Percentiles rank a stretch among this genome's conserved stretches.
These are phyloP conservation scores for Litsea cubeba DNA, from an alignment of 164 flowering plant species.

Conservation along the genomic window DNA sequence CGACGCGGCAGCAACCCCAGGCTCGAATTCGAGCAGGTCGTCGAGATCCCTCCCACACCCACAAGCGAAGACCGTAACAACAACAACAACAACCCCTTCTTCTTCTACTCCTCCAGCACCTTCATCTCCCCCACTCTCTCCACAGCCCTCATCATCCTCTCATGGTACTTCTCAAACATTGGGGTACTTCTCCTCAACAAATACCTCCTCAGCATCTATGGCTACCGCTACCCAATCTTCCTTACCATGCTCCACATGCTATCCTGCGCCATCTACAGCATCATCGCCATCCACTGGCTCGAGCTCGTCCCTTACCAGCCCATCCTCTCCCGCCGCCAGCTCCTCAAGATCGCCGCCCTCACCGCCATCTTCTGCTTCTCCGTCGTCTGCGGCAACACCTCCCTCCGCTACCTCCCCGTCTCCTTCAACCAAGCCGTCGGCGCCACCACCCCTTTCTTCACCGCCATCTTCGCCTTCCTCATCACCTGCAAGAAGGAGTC, in stretches of 20 bases:
- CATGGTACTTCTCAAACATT: constrained; percentile 91
- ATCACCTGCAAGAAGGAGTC: constrained; percentile 79
- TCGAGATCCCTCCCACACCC: constrained; percentile 78
- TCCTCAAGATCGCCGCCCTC: constrained; percentile 68
- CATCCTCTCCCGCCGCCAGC: constrained; percentile 56
- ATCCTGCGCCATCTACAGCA: constrained; percentile 62
- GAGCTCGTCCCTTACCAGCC: constrained; percentile 68
- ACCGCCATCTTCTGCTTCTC: constrained; percentile 77
- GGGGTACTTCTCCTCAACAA: constrained; percentile 89
- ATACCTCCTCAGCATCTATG: constrained; percentile 77
- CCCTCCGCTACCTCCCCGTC: constrained; percentile 76
- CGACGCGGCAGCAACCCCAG: constrained; percentile 66
- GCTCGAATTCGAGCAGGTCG: constrained; percentile 41
- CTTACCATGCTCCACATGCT: constrained; percentile 90
- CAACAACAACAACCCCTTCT: constrained; percentile 8
- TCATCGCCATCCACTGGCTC: constrained; percentile 48
- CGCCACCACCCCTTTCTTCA: constrained; percentile 94
- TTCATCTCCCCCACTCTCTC: constrained; percentile 26
- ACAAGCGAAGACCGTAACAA: constrained; percentile 53
- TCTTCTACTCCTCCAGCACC: not conserved
- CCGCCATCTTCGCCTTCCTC: constrained; percentile 80
- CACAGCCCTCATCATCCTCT: constrained; percentile 56
- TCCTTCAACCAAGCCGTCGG: constrained; percentile 94
- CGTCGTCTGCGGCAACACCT: constrained; percentile 89
- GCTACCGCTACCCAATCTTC: constrained; percentile 85